Evolutionary conservation across 768 basidiomycete species (phyloP), one percentile per base, ranked within the genome.

Genomic region (Termitomyces eurrhizus): DNA sequence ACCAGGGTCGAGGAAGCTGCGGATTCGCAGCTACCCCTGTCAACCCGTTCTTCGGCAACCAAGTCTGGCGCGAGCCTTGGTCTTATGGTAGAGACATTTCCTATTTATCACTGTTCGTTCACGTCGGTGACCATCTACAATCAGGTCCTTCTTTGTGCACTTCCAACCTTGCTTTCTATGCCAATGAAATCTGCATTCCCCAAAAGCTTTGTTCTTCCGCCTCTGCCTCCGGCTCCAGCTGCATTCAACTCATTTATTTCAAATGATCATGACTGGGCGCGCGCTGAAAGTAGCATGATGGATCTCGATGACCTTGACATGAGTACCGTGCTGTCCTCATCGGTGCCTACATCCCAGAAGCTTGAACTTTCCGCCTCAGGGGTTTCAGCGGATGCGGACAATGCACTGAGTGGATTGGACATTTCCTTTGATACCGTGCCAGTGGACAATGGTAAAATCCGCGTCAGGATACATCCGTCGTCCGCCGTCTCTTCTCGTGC

Each of bases 91-190:
- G 65, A 82, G 67, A 12, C n/a, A 16, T 58, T 66, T 62, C 37
- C n/a, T 44, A 48, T 42, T 56, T 21, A 48, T 48, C 60, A 48
- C 39, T 49, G 58, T 49, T 37, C 58, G 33, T 48, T 54, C 42
- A 56, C 62, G 59, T 63, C 70, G 37, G 21, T 36, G 21, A 72
- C 32, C 56, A 41, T 58, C 46, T 26, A 13, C 58, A 77, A 75
- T 74, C 78, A 90, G 85, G 88, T 89, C 66, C 81, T 92, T 50
- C 79, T 92, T 48, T 92, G 89, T 66, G 88, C 89, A 2, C 80
- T 92, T 32, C 90, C 90, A 16, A 83, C 86, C 24, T 80, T 92
- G 48, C 80, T 92, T 56, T 86, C 89, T 24, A 77, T 89, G 75
- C 81, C 87, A 53, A 74, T 84, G 62, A 84, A 86, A 62, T 76